phyloP scores from a whole-genome alignment of 73 alveolate species.

The Blepharisma stoltei region DNA sequence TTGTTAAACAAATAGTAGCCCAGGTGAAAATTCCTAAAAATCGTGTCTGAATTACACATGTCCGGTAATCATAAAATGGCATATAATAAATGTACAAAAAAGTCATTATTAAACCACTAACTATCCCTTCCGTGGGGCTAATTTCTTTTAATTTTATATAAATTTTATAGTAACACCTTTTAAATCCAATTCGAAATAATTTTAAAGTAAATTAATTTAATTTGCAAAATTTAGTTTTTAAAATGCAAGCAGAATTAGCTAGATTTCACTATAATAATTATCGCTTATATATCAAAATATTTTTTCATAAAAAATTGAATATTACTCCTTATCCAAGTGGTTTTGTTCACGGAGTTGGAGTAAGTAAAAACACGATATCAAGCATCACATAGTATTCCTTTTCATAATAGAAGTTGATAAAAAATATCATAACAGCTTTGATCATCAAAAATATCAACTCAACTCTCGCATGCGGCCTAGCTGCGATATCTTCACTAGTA shows the following conservation, averaged over 20 bases:
- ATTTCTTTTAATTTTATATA: no score
- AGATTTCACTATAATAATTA: no score
- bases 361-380: background rate
- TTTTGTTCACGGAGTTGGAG: no score
- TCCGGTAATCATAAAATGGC: conserved; percentile 24
- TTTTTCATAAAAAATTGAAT: no score
- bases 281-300: no score
- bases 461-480: conserved; percentile 18
- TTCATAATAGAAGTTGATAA: background rate
- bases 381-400: background rate
- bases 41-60: conserved; percentile 5
- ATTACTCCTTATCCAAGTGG: no score
- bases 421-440: background rate
- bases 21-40: conserved; percentile 19
- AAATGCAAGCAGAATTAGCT: no score
- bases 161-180: no score
- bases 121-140: no score
- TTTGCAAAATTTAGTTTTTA: no score
- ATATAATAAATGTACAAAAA: background rate
- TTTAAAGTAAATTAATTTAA: no score
- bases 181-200: no score
- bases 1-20: background rate
- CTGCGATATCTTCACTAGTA: conserved; percentile 21
- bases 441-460: conserved; percentile 2
- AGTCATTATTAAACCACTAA: background rate